A percentile compares a stretch with the other conserved stretches of the same genome.
Evolutionary conservation across 1,284 basidiomycete genomes (phyloP).

Genomic region (Leccinum subspadiceum): DNA sequence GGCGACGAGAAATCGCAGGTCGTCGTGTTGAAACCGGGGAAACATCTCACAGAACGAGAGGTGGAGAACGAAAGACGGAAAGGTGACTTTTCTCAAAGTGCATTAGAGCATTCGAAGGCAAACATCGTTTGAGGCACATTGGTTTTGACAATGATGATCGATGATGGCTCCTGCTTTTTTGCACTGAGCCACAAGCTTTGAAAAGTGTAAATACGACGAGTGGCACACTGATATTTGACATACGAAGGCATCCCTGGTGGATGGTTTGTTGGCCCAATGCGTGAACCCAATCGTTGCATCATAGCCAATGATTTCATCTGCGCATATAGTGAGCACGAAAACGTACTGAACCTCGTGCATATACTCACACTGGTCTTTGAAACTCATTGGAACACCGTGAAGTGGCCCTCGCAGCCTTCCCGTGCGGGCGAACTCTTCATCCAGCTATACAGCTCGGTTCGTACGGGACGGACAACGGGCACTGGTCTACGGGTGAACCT

Average conservation of each 20-base stretch:
- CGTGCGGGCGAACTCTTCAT: conserved; percentile 61
- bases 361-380: conserved; percentile 67
- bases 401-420: conserved; percentile 66
- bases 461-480: no score
- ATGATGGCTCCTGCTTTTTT: conserved; percentile 47
- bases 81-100: conserved; percentile 67
- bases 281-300: conserved; percentile 78
- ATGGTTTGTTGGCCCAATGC: conserved; percentile 60
- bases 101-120: conserved; percentile 85
- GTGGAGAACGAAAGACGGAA: conserved; percentile 73
- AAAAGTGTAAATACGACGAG: not conserved
- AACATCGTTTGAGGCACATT: conserved; percentile 85
- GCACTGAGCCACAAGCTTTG: conserved; percentile 44
- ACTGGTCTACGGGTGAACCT: no score
- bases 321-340: conserved; percentile 9
- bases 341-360: not conserved
- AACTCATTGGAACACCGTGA: conserved; percentile 79
- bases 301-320: conserved; percentile 60
- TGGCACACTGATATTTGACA: conserved; percentile 22
- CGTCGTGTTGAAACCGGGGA: conserved; percentile 81
- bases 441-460: conserved; percentile 41
- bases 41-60: conserved; percentile 74
- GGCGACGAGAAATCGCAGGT: conserved; percentile 83
- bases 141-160: conserved; percentile 58
- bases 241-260: conserved; percentile 56